Evolutionary conservation across 805 yeast species (phyloP).

Genomic region (Spathaspora gorwiae): DNA sequence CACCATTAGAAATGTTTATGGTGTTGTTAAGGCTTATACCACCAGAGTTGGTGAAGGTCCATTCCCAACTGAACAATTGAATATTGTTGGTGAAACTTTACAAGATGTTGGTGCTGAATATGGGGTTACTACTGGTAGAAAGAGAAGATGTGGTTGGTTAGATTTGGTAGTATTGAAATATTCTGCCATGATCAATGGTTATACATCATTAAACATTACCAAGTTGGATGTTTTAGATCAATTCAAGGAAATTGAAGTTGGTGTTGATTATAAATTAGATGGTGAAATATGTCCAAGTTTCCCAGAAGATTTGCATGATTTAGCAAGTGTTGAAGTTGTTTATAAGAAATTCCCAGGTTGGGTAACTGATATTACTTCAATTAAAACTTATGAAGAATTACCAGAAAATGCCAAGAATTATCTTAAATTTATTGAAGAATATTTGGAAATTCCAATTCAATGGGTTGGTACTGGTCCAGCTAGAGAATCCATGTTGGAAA

Average conservation of each 20-base stretch:
- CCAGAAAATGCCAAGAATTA: slow-evolving; percentile 87
- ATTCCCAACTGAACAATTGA: slow-evolving; percentile 95
- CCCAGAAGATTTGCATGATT: slow-evolving; percentile 85
- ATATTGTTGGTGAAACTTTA: slow-evolving; percentile 77
- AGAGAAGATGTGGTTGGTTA: slow-evolving; percentile 99
- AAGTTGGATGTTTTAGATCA: slow-evolving; percentile 92
- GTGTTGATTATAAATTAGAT: slow-evolving; percentile 72
- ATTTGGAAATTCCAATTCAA: slow-evolving; percentile 74
- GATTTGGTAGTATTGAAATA: slow-evolving; percentile 92
- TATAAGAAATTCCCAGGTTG: slow-evolving; percentile 94
- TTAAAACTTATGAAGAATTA: slow-evolving; percentile 67
- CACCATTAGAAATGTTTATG: slow-evolving; percentile 73
- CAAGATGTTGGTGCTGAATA: slow-evolving; percentile 92
- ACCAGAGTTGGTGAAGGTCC: slow-evolving; percentile 99
- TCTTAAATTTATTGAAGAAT: slow-evolving; percentile 81
- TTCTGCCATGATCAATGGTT: slow-evolving; percentile 89
- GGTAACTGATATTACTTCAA: slow-evolving; percentile 75
- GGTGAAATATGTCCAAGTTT: slow-evolving; percentile 74
- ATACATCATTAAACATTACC: slow-evolving; percentile 90
- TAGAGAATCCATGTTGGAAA: slow-evolving; percentile 85
- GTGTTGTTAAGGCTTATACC: slow-evolving; percentile 98
- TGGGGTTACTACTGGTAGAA: slow-evolving; percentile 98
- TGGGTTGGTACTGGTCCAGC: slow-evolving; percentile 99
- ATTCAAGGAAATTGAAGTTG: slow-evolving; percentile 84
- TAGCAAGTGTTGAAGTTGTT: slow-evolving; percentile 88